Evolutionary conservation across 2,329 filamentous ascomycete genomes (phyloP).

Genomic region (Pseudogymnoascus sp.): DNA sequence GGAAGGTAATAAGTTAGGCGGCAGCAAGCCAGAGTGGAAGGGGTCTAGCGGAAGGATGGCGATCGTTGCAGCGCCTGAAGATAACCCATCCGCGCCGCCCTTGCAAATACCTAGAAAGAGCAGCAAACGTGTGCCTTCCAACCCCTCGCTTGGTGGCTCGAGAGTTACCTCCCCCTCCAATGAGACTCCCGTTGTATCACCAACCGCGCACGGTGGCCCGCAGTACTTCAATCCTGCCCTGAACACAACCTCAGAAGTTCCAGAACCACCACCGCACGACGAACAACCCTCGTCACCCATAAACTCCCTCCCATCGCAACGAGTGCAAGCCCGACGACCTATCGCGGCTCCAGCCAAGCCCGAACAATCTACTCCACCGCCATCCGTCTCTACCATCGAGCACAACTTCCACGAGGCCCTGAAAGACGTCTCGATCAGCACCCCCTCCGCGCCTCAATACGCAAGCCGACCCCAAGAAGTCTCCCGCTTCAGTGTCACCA

Average conservation of each 20-base stretch:
- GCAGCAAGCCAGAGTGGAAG: slow-evolving; percentile 55
- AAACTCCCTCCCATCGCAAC: slow-evolving; percentile 1
- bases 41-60: slow-evolving; percentile 62
- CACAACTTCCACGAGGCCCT: slow-evolving; percentile 23
- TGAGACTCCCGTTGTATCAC: slow-evolving; percentile 24
- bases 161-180: slow-evolving; percentile 18
- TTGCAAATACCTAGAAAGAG: slow-evolving; percentile 48
- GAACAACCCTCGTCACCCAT: background rate
- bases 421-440: slow-evolving; percentile 17
- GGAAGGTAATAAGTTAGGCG: slow-evolving; percentile 22
- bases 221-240: slow-evolving; percentile 12
- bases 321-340: slow-evolving; percentile 1
- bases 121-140: slow-evolving; percentile 31
- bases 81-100: slow-evolving; percentile 50
- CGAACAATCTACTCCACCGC: background rate
- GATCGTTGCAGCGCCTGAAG: slow-evolving; percentile 56
- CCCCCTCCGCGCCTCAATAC: background rate
- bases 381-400: slow-evolving; percentile 21
- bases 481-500: slow-evolving; percentile 28
- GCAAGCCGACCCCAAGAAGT: slow-evolving; percentile 21
- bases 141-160: slow-evolving; percentile 15
- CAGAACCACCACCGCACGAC: background rate
- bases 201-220: slow-evolving; percentile 13
- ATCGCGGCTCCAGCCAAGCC: background rate
- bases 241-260: slow-evolving; percentile 15